phyloP scores from a whole-genome alignment of 2,329 filamentous ascomycete species.

The Leptographium galeiforme region DNA sequence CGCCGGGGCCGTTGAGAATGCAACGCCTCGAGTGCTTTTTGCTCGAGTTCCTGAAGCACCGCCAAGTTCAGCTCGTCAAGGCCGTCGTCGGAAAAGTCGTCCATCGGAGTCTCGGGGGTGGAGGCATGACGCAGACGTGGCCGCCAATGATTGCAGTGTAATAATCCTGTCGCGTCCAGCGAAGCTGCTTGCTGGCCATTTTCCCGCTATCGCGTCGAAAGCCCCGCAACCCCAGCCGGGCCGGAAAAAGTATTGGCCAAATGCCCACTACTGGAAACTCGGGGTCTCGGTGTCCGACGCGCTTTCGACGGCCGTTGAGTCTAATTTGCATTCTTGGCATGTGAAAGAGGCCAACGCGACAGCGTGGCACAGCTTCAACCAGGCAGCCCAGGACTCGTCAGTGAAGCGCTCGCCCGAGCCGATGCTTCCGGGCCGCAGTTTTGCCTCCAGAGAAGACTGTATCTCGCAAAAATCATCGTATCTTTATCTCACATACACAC shows the following conservation, averaged over 20 bases:
- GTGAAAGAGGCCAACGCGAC: not conserved
- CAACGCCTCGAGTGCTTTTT: constrained; percentile 25
- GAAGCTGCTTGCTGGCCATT: too few relatives aligned
- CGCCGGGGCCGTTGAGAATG: constrained; percentile 11
- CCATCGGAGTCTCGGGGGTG: constrained; percentile 21
- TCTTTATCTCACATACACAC: too few relatives aligned
- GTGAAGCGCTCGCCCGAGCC: not conserved
- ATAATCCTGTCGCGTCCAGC: too few relatives aligned
- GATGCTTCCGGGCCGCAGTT: not conserved
- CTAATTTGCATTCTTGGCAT: not conserved
- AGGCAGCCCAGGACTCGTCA: not conserved
- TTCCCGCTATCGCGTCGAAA: too few relatives aligned
- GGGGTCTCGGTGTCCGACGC: not conserved
- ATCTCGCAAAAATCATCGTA: too few relatives aligned
- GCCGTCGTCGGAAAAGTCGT: constrained; percentile 51
- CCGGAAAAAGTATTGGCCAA: too few relatives aligned
- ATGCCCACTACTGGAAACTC: not conserved
- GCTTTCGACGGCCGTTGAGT: not conserved
- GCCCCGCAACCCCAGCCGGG: too few relatives aligned
- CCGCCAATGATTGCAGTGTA: not conserved
- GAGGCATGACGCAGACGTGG: not conserved
- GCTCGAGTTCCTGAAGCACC: constrained; percentile 48
- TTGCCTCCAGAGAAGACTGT: too few relatives aligned
- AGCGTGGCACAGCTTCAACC: not conserved
- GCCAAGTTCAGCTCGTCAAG: constrained; percentile 47